Evolutionary conservation across 257 asterid genomes (phyloP).

Genomic region (Gynochthodes officinalis): DNA sequence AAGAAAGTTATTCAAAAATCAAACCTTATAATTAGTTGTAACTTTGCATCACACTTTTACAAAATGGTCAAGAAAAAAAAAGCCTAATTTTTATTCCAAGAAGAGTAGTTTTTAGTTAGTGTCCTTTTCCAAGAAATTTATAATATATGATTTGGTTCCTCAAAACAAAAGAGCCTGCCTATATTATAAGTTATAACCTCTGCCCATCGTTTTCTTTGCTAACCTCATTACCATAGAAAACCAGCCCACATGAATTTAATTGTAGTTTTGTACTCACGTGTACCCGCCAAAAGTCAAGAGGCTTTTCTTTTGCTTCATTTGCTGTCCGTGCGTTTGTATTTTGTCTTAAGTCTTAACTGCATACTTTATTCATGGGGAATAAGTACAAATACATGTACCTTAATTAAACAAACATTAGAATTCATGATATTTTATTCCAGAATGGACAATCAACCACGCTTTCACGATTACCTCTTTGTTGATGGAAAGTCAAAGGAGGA

Average conservation of each 20-base stretch:
- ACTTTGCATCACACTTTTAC: not conserved
- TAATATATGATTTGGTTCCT: too few relatives aligned
- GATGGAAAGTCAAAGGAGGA: slow-evolving; percentile 18
- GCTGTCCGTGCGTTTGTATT: not conserved
- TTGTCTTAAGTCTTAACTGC: too few relatives aligned
- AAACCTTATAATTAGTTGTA: too few relatives aligned
- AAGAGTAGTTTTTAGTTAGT: slow-evolving; percentile 23
- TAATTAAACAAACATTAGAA: too few relatives aligned
- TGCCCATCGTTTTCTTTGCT: not conserved
- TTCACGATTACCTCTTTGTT: not conserved
- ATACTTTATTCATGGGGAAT: too few relatives aligned
- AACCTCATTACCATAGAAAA: not conserved
- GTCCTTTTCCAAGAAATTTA: slow-evolving; percentile 14
- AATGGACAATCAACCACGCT: not conserved
- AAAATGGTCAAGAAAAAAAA: slow-evolving; percentile 22
- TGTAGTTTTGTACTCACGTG: slow-evolving; percentile 8
- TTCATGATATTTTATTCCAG: too few relatives aligned
- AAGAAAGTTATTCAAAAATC: too few relatives aligned
- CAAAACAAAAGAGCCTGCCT: too few relatives aligned
- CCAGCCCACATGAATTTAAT: not conserved
- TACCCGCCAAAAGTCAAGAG: slow-evolving; percentile 3
- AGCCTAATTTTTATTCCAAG: too few relatives aligned
- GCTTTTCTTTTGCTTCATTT: not conserved
- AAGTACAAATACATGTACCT: slow-evolving; percentile 2
- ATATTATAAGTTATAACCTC: not conserved